Base-by-base conservation (phyloP, 306 rosid genomes). In the Elaeagnus macrophylla region DNA sequence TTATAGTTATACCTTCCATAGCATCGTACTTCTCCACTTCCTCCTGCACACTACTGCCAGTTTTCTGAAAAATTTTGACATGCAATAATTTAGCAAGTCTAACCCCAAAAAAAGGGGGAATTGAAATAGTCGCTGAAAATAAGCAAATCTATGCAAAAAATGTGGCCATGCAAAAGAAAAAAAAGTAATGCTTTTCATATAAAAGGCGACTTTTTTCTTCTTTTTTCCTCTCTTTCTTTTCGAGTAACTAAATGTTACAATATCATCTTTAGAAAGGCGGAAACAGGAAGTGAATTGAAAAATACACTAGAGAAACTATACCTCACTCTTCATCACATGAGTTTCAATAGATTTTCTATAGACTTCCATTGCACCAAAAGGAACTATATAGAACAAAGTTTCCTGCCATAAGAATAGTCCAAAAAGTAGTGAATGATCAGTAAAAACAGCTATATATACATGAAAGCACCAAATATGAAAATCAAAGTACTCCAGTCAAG, bases 331-430 rank as follows among this genome's bases (percentile, higher is more conserved):
- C 44, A 77, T 53, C 59, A 84, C 74, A 70, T 70, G 88, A 72
- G 88, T 79, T 83, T 93, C 99, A 66, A 88, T 67, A 62, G 86
- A 88, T 67, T 79, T 84, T 63, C 95, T 78, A 77, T 93, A 93
- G 61, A 73, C 63, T 72, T 79, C 94, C 90, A 77, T 75, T 65
- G 95, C 96, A 66, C 88, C 66, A 60, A 72, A 71, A 37, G 90
- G 90, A 63, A 88, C 80, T 6, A 78, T 71, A 56, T 93, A 93
- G 73, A 93, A 83, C 54, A 93, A 84, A 71, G 38, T 82, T 73
- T 88, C 95, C 96, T 93, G 85, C 69, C 72, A 87, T 69, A 64
- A 50, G 62, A 59, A 62, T 61, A 72, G 62, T 43, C 61, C 39
- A 46, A 44, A 13, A 54, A 16, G 62, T 36, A 54, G 60, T 42